A percentile compares a stretch with the other conserved stretches of the same genome.
phyloP scores from a whole-genome alignment of 805 yeast genomes.

The Saccharomycopsis schoenii region DNA sequence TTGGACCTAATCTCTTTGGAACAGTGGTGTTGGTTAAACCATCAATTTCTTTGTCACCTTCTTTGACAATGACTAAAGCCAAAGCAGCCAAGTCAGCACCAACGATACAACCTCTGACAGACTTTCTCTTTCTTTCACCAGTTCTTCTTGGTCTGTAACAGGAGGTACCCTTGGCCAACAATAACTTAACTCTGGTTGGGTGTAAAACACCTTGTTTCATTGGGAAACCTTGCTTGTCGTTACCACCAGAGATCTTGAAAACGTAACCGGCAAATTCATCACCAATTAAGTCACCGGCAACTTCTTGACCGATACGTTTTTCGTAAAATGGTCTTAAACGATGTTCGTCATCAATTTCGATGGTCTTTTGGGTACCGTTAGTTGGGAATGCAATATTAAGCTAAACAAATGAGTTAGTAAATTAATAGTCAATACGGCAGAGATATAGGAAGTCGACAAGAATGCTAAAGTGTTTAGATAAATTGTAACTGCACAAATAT shows the following conservation, averaged over 20 bases:
- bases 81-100: constrained; percentile 94
- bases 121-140: constrained; percentile 99
- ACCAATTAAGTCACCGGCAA: constrained; percentile 96
- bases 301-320: constrained; percentile 99
- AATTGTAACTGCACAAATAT: too few relatives aligned
- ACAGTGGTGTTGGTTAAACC: constrained; percentile 92
- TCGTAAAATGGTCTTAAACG: constrained; percentile 97
- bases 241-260: constrained; percentile 99
- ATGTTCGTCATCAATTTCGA: constrained; percentile 99
- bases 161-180: constrained; percentile 88
- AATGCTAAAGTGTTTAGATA: too few relatives aligned
- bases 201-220: constrained; percentile 99
- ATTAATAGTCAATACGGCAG: too few relatives aligned
- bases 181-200: constrained; percentile 98
- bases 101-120: constrained; percentile 99
- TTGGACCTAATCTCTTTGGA: constrained; percentile 99
- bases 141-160: constrained; percentile 99
- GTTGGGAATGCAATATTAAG: constrained; percentile 99
- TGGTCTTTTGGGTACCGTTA: constrained; percentile 98
- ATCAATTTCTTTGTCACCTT: constrained; percentile 91
- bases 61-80: constrained; percentile 88
- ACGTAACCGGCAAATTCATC: constrained; percentile 99
- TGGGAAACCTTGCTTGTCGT: constrained; percentile 99
- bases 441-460: neutral
- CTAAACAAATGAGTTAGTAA: constrained; percentile 31